Percentiles rank a stretch among this genome's conserved stretches.
phyloP scores from a whole-genome alignment of 345 rosid species.

The Pistacia integerrima region DNA sequence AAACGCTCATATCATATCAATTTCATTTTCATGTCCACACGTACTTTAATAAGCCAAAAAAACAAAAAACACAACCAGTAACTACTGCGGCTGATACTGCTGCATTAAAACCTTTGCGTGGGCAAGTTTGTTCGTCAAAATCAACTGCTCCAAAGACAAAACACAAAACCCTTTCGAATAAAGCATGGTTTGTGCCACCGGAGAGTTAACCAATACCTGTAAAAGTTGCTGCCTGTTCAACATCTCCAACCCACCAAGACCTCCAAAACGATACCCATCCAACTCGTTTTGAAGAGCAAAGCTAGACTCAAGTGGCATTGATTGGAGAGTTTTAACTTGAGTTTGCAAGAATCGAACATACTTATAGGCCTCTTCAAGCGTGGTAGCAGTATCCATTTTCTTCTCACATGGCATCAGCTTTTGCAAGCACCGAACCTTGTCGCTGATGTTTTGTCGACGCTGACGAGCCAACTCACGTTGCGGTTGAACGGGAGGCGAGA shows the following conservation, averaged over 20 bases:
- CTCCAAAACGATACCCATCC: background rate
- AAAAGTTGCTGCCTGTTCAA: constrained; percentile 54
- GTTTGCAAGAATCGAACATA: constrained; percentile 62
- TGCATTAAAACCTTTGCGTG: constrained; percentile 6
- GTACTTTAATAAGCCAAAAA: too few relatives aligned
- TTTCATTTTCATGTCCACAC: too few relatives aligned
- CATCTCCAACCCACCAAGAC: constrained; percentile 16
- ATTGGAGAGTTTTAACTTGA: constrained; percentile 47
- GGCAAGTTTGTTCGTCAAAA: constrained; percentile 28
- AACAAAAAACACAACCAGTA: too few relatives aligned
- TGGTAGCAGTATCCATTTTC: constrained; percentile 50
- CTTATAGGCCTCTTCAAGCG: constrained; percentile 60
- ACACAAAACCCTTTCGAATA: constrained; percentile 44
- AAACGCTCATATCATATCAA: too few relatives aligned
- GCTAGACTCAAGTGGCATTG: constrained; percentile 50
- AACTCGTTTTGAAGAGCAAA: constrained; percentile 4
- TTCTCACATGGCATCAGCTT: constrained; percentile 65
- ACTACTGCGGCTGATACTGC: background rate
- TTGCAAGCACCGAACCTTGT: constrained; percentile 49
- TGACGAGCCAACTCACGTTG: constrained; percentile 4
- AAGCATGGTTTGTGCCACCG: constrained; percentile 44
- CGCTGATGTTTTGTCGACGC: constrained; percentile 39
- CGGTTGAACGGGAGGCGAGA: background rate
- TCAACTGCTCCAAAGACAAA: constrained; percentile 56
- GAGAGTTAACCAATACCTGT: constrained; percentile 48